Percentiles rank a stretch among this genome's conserved stretches.
Conservation (phyloP, 495 filamentous ascomycete genomes). For the Trichoderma orchidacearum region DNA sequence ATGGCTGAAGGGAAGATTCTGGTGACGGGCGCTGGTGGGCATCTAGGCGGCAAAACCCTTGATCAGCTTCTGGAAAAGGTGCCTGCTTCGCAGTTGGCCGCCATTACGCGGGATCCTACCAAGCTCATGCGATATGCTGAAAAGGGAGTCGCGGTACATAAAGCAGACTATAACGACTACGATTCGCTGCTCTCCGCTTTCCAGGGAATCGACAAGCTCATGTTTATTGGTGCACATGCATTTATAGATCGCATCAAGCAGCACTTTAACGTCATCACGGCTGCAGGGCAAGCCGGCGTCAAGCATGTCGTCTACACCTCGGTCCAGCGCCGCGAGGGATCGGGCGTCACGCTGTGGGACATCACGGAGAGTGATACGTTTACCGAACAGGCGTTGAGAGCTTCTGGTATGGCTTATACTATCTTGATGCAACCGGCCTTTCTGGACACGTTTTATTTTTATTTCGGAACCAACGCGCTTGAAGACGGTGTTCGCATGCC, state of each 20-base stretch:
- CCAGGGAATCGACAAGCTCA: background rate
- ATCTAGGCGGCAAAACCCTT: background rate
- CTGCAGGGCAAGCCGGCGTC: background rate
- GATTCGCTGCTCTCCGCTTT: background rate
- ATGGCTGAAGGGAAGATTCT: background rate
- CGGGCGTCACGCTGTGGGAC: background rate
- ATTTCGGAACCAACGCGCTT: background rate
- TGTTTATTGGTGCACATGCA: background rate
- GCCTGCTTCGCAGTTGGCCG: background rate
- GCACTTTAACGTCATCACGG: background rate
- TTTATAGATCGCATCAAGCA: background rate
- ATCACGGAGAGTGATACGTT: background rate
- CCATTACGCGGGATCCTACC: background rate
- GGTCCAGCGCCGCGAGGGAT: background rate
- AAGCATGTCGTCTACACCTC: background rate
- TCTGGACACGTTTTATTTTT: background rate
- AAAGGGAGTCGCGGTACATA: background rate
- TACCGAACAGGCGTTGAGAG: background rate
- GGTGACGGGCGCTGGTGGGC: background rate
- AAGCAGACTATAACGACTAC: background rate
- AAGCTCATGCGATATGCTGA: background rate
- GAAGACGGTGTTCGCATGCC: background rate
- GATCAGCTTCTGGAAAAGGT: background rate
- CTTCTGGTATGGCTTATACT: background rate
- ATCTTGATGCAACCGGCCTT: background rate